These are phyloP conservation scores for Thielaviopsis cerberus DNA, from an alignment of 2,329 filamentous ascomycete species.

Conservation along the genomic window DNA sequence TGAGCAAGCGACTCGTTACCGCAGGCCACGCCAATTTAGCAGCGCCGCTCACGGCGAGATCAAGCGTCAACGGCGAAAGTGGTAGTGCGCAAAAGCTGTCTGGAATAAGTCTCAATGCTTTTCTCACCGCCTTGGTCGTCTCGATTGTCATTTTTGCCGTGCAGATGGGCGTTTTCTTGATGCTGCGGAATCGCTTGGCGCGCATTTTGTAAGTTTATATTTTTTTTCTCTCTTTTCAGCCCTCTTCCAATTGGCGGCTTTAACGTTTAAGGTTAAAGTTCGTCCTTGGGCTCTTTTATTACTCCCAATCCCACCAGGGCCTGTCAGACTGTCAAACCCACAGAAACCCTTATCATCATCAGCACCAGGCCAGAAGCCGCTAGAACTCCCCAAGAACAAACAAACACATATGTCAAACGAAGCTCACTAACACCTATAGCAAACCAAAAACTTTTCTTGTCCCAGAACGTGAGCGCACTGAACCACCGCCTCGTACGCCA, in stretches of 20 bases:
- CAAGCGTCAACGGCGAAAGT: conserved; percentile 1
- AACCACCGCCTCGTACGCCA: conserved; percentile 44
- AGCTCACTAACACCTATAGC: too few species aligned
- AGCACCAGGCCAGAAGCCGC: too few species aligned
- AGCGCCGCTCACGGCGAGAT: background rate
- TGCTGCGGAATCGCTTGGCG: conserved; percentile 59
- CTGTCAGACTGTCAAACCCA: background rate
- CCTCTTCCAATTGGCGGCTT: background rate
- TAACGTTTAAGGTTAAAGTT: background rate
- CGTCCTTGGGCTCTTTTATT: background rate
- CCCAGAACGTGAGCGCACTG: conserved; percentile 64
- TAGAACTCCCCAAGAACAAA: background rate
- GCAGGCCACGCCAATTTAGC: background rate
- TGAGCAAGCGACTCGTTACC: background rate
- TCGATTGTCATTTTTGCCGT: conserved; percentile 44
- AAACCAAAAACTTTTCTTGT: conserved; percentile 76
- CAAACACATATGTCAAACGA: conserved; percentile 2
- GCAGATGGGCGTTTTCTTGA: conserved; percentile 50
- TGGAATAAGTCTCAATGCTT: conserved; percentile 33
- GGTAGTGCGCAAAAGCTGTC: conserved; percentile 16
- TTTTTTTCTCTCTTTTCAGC: background rate
- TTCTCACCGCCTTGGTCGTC: conserved; percentile 45
- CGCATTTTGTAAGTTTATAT: conserved; percentile 54
- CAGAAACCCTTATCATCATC: too few species aligned
- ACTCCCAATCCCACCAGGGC: background rate